A percentile compares a stretch with the other conserved stretches of the same genome.
Conservation (phyloP, 345 rosid species). For the Punica granatum region DNA sequence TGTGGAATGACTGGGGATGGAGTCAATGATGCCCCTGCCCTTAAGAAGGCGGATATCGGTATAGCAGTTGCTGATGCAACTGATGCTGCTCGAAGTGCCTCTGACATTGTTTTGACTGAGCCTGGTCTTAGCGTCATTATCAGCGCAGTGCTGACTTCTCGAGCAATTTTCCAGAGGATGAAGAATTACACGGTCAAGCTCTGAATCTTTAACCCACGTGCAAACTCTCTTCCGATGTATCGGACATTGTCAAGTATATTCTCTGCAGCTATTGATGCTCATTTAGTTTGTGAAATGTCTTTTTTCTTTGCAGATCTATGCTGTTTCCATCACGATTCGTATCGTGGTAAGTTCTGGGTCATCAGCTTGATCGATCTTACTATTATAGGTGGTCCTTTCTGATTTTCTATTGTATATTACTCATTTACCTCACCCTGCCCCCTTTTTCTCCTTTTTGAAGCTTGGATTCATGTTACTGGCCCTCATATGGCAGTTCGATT, state of each 20-base stretch:
- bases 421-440: background rate
- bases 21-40: slow-evolving; percentile 66
- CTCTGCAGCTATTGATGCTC: slow-evolving; percentile 6
- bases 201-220: background rate
- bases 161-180: slow-evolving; percentile 64
- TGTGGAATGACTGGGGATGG: slow-evolving; percentile 63
- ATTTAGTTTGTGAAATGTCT: slow-evolving; percentile 1
- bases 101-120: slow-evolving; percentile 59
- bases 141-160: slow-evolving; percentile 55
- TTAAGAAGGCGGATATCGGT: slow-evolving; percentile 68
- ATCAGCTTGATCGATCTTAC: background rate
- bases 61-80: slow-evolving; percentile 73
- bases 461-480: slow-evolving; percentile 62
- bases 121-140: slow-evolving; percentile 67
- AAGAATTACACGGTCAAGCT: slow-evolving; percentile 54
- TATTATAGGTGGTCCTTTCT: background rate
- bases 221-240: slow-evolving; percentile 5
- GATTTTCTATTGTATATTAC: background rate
- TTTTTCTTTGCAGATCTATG: slow-evolving; percentile 53
- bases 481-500: slow-evolving; percentile 60
- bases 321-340: slow-evolving; percentile 82
- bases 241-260: too few relatives aligned
- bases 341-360: slow-evolving; percentile 48
- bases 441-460: slow-evolving; percentile 20
- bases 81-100: slow-evolving; percentile 74